phyloP scores from a whole-genome alignment of 2,329 filamentous ascomycete species.

The Tolypocladium sp. region DNA sequence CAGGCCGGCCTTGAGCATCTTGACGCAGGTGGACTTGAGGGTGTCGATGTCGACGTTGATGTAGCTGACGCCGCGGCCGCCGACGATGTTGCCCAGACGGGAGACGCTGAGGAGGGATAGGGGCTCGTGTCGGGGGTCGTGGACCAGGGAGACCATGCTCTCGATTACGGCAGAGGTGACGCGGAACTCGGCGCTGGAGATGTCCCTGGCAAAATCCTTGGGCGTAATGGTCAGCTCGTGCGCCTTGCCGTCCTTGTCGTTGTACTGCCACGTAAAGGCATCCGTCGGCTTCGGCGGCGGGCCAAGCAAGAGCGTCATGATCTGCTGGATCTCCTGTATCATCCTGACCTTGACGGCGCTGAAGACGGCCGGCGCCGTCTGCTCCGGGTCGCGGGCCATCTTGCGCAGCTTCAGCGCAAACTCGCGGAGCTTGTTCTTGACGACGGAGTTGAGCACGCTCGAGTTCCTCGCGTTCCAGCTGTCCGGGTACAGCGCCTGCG shows the following conservation, averaged over 20 bases:
- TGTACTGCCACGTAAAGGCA: slow-evolving; percentile 73
- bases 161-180: slow-evolving; percentile 53
- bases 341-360: slow-evolving; percentile 59
- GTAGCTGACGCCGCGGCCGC: slow-evolving; percentile 67
- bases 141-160: slow-evolving; percentile 69
- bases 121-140: slow-evolving; percentile 74
- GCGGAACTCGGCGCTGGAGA: slow-evolving; percentile 50
- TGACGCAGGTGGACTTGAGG: slow-evolving; percentile 65
- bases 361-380: slow-evolving; percentile 24
- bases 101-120: slow-evolving; percentile 66
- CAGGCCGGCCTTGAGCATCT: slow-evolving; percentile 68
- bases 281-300: slow-evolving; percentile 62
- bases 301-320: slow-evolving; percentile 75
- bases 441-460: slow-evolving; percentile 57
- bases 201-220: slow-evolving; percentile 60
- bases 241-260: slow-evolving; percentile 58
- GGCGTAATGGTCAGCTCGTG: slow-evolving; percentile 58
- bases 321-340: slow-evolving; percentile 69
- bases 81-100: slow-evolving; percentile 72
- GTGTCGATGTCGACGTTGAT: slow-evolving; percentile 69
- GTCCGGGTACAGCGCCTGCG: slow-evolving; percentile 74
- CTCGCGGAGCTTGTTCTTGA: slow-evolving; percentile 83
- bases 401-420: slow-evolving; percentile 65
- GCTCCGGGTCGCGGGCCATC: slow-evolving; percentile 29
- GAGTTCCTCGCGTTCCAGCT: slow-evolving; percentile 69